Base-by-base conservation (phyloP, 169 alveolate species). In the Plasmodium berghei region DNA sequence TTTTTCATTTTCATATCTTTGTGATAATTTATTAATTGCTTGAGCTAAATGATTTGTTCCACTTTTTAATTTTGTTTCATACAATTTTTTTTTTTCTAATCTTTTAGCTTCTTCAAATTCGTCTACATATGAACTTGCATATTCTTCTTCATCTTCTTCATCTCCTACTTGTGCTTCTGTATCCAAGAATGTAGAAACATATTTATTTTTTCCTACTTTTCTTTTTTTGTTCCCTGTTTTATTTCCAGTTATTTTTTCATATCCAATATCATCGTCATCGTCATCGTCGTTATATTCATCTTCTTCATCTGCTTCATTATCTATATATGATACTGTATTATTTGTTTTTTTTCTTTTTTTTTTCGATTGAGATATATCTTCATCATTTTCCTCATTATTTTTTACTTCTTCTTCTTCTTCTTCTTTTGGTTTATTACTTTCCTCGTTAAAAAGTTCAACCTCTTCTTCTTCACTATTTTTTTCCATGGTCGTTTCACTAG, bases 131-230 rank as follows among this genome's bases (percentile, higher is more conserved):
- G 94, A 95, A 42, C 94, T 96, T 10, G 93, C 97, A 64, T 95
- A 95, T 34, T 94, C 97, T 48, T 95, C 97, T 45, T 92, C 97
- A 93, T 95, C 92, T 20, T 72, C 72, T n/a, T 54, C 71, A 66
- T 87, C 93, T 55, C 96, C 88, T 34, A 95, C 97, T 74, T 94
- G 95, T 24, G 97, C 97, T 73, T 95, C 97, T 14, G 96, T 95
- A 91, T 95, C 97, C 46, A 95, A 64, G 61, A 94, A 95, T 40
- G 97, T 96, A 16, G 96, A 94, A 10, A 94, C 88, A 55, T 86
- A 92, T 49, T 89, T 89, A 28, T 91, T 67, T 28, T 70, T 72
- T n/a, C 71, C 72, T 24, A 58, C 14, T 58, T 46, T 64, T 12
- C 88, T 66, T 22, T 42, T 58, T 71, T 20, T 77, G n/a, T 16